Evolutionary conservation across 2,329 filamentous ascomycete genomes (phyloP), one percentile per base, ranked within the genome.

Genomic region (Ophiostoma novo-ulmi): DNA sequence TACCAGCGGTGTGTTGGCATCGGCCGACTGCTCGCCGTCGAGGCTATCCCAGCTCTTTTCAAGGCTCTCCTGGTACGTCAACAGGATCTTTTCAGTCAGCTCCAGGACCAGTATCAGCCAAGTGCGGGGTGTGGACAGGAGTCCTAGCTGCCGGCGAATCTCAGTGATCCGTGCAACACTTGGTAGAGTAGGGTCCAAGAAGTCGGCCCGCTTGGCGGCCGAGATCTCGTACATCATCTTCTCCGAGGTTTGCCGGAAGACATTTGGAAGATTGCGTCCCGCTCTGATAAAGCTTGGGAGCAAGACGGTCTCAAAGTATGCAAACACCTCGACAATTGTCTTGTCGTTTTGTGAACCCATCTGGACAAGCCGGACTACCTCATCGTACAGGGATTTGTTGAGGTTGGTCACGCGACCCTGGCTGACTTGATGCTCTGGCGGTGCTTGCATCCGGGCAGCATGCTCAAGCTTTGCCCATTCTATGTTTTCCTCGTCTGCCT

Each of bases 141-240:
- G 73, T 63, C 76, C 78, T 7, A 81, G 74, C 68, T 81, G 78
- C 17, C 78, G 74, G 69, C 78, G 78, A 39, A 78, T 72, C 68
- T 78, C 77, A 39, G 79, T 80, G 65, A 82, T 80, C 17, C 79
- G 78, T 39, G 79, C 75, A n/a, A 80, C 77, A 31, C 77, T 75
- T 5, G 81, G 81, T 63, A 83, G 76, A 3, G 72, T 70, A 20
- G 73, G 69, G 3, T 75, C 74, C 13, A 75, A 72, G 48, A 79
- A 78, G 70, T 80, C 76, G 1, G 71, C 71, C 55, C 75, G 74
- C 72, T 81, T 81, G 55, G 77, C 78, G 5, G 69, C 69, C 36
- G 77, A 73, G 7, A 81, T 73, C 48, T 76, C 77, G 14, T 76
- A 70, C 73, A 82, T 72, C 20, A 82, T 70, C 38, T 73, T 72